These are phyloP conservation scores for Adiantum capillusveneris DNA, from an alignment of 75 land plant genomes.

Conservation along the genomic window DNA sequence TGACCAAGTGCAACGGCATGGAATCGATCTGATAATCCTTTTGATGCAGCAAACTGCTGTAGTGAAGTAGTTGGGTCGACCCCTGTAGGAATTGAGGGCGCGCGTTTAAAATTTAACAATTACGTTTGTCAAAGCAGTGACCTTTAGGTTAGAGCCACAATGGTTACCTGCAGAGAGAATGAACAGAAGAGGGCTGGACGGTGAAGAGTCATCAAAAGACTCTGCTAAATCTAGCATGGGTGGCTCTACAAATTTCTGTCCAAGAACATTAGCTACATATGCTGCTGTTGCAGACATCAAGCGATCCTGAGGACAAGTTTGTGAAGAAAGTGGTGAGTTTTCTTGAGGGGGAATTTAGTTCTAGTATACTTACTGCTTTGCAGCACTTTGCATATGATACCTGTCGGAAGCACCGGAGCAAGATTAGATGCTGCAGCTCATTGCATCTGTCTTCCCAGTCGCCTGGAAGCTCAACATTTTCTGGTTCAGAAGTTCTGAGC, in stretches of 20 bases:
- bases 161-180: slow-evolving; percentile 27
- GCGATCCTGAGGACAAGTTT: slow-evolving; percentile 16
- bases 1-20: slow-evolving; percentile 30
- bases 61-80: slow-evolving; percentile 31
- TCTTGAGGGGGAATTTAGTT: no score
- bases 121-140: no score
- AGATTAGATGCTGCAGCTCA: slow-evolving; percentile 22
- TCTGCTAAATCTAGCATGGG: slow-evolving; percentile 23
- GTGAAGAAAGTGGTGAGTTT: no score
- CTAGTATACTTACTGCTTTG: no score
- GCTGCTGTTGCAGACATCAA: slow-evolving; percentile 20
- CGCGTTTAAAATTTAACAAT: no score
- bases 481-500: slow-evolving; percentile 21
- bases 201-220: slow-evolving; percentile 19
- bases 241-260: slow-evolving; percentile 30
- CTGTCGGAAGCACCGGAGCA: slow-evolving; percentile 28
- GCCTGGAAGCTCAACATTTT: slow-evolving; percentile 22
- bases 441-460: slow-evolving; percentile 33
- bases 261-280: slow-evolving; percentile 21
- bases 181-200: slow-evolving; percentile 21
- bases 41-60: slow-evolving; percentile 21
- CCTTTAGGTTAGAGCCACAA: neutral
- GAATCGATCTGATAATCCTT: slow-evolving; percentile 18
- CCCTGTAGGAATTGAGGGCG: slow-evolving; percentile 6
- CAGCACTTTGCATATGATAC: no score